Base-by-base conservation (phyloP, 2,329 filamentous ascomycete species). In the Emergomyces pasteurianus region DNA sequence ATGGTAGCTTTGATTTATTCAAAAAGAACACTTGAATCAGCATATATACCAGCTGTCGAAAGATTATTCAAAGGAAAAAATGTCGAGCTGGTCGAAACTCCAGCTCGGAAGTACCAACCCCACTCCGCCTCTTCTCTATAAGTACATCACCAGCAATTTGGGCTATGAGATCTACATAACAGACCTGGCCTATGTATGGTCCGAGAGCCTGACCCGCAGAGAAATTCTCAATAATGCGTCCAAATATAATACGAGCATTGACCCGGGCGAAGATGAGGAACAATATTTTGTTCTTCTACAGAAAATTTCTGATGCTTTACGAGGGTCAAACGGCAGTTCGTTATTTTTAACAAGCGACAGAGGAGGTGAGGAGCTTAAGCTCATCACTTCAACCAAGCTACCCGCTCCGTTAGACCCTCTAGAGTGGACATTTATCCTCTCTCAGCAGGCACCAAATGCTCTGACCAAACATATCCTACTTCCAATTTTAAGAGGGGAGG, bases 151-250 rank as follows among this genome's bases (percentile, higher is more conserved):
- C 61, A 67, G 69, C 34, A 61, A 66, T 31, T 64, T 69, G 54
- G 76, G 77, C 60, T 85, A 85, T 68, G 74, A 74, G 16, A 68
- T 86, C 23, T 75, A 76, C 63, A 68, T 86, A 23, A 86, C 83
- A 26, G 84, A 86, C 67, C 73, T 86, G 46, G 80, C 77, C 63
- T 75, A 79, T 62, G 73, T 86, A 26, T 86, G 84, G 84, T 74
- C 74, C 34, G 81, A 84, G 68, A 71, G 69, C 21, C 66, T 84
- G 49, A 72, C 74, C 57, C 71, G 74, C 47, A 66, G 72, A 46
- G 72, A 76, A 14, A 79, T 86, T 40, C 67, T 81, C 28, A 66
- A 72, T 26, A 75, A 78, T 65, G 82, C 83, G 7, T 71, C 75
- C 23, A 69, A 77, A 14, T 71, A 76, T 58, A 74, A 77, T 50